Base-by-base conservation (phyloP, 2,329 filamentous ascomycete species). In the Talaromyces atroroseus region DNA sequence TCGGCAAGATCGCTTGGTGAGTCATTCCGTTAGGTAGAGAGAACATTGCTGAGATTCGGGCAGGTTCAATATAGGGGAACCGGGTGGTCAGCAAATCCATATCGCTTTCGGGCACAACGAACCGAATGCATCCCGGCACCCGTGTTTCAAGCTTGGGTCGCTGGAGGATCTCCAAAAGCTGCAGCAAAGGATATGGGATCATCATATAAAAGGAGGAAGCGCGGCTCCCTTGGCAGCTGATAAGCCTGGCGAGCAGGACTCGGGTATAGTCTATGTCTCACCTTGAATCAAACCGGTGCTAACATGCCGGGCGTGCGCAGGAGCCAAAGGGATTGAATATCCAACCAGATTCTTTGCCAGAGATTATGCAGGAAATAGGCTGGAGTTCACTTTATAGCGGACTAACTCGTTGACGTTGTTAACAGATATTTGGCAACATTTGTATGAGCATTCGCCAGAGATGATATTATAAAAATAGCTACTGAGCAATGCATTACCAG, bases 341-440 rank as follows among this genome's bases (percentile, higher is more conserved):
- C 83, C 83, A 0, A 74, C 70, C 36, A 74, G 84, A 14, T 87
- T 87, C 66, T 87, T 87, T 66, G 82, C 81, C 0, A 76, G 81
- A 57, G 80, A 83, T 60, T 83, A 75, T 68, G 78, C 79, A 1
- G 80, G 80, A 2, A 82, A 82, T 61, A 66, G 76, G 53, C 64
- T 82, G 34, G 80, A 82, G 64, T 82, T 82, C 61, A 80, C 74
- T 52, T 52, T 80, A 56, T 81, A 62, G 38, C 14, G 12, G 8
- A 10, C 2, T 40, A 16, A 3, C 12, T 8, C 32, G 16, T 14
- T 10, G 8, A 16, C 12, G 16, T 16, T 16, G 11, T 16, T 16
- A 6, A 3, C 8, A 36, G 32, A 36, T 16, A 3, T 36, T 36
- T 2, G 3, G 32, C 14, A 36, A 29, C 14, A 16, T 8, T 16